Base-by-base conservation (phyloP, 345 rosid species). In the Litchi chinensis region DNA sequence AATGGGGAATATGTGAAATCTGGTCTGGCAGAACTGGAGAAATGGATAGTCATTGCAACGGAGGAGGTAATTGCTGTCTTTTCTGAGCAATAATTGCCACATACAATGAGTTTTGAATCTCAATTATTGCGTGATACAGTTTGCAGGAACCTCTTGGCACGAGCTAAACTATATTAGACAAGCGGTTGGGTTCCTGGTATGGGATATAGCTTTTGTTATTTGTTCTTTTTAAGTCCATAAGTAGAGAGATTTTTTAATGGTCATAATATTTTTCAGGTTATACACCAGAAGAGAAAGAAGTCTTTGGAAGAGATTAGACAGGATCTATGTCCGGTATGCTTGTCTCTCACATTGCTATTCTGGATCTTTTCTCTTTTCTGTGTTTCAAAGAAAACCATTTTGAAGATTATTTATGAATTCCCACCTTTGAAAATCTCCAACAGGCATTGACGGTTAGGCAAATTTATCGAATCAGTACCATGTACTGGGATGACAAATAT, bases 401-500 rank as follows among this genome's bases (percentile, higher is more conserved):
- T 32, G 21, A 28, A 15, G 66, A 37, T 65, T 37, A 19, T 64
- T 54, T 57, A 40, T 64, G 54, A 40, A 73, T 19, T 19, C 62
- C 37, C 76, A 15, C 48, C 75, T 16, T 75, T 28, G 28, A 73
- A 67, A 46, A 56, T 50, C 75, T 71, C 81, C 75, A 50, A 26
- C 89, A 96, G 99, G 94, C 85, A 32, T 81, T 96, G 90, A 96
- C 98, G 1, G 90, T 96, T 60, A 84, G 99, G 80, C 99, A 96
- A 90, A 96, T 96, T 77, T 94, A 96, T 82, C 92, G 99, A 54
- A 94, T 96, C 84, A 89, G 98, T 87, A 94, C 99, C 12, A 96
- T 96, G 99, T 96, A 96, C 85, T 96, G 97, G 91, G 99, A 96
- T 77, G 99, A 96, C 79, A 96, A 94, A 86, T 96, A 92, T 78